Evolutionary conservation across 768 basidiomycete genomes (phyloP).

Genomic region (Russula compacta): DNA sequence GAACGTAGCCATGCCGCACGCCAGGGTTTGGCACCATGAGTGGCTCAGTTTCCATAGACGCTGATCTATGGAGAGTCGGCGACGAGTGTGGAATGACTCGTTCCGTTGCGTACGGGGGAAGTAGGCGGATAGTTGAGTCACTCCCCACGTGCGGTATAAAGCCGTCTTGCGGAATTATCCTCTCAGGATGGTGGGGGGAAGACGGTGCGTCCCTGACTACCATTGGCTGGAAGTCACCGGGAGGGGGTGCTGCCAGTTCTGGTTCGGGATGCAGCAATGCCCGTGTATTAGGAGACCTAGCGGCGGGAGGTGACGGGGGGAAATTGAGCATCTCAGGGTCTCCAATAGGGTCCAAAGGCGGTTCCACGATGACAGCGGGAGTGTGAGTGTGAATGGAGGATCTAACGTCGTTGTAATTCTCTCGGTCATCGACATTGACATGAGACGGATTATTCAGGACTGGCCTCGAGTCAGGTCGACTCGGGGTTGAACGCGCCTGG

Average conservation of each 20-base stretch:
- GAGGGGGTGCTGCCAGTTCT: not conserved
- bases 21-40: constrained; percentile 19
- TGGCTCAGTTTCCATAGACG: constrained; percentile 1
- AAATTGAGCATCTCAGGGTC: constrained; percentile 17
- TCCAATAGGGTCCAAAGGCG: constrained; percentile 17
- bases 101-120: constrained; percentile 17
- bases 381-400: not conserved
- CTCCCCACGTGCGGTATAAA: constrained; percentile 17
- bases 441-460: not conserved
- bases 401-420: constrained; percentile 7
- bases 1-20: constrained; percentile 3
- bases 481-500: constrained; percentile 22
- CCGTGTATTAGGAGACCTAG: not conserved
- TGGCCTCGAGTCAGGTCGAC: constrained; percentile 3
- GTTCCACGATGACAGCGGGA: not conserved
- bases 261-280: not conserved
- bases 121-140: constrained; percentile 16
- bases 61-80: not conserved
- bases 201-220: constrained; percentile 10
- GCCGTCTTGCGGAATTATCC: constrained; percentile 14
- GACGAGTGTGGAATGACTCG: constrained; percentile 1
- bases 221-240: not conserved
- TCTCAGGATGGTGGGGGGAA: constrained; percentile 9
- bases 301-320: constrained; percentile 4
- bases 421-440: not conserved